A percentile compares a stretch with the other conserved stretches of the same genome.
Conservation (phyloP, 2,329 filamentous ascomycete species). For the Neoscytalidium dimidiatum region DNA sequence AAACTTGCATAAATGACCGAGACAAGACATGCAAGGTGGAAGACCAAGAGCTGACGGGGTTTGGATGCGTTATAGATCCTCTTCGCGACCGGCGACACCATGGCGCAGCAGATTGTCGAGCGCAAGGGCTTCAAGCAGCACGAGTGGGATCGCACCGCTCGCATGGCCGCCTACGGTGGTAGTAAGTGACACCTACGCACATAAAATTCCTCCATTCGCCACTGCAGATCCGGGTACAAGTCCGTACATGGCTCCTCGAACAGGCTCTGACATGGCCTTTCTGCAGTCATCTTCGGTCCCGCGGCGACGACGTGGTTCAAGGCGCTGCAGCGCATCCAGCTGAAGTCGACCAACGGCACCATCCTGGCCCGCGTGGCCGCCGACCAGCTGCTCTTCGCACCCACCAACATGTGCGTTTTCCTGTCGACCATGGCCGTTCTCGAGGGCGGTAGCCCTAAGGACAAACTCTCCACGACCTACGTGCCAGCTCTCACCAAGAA, state of each 20-base stretch:
- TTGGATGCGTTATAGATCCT: slow-evolving; percentile 58
- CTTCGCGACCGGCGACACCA: slow-evolving; percentile 87
- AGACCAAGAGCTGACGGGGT: background rate
- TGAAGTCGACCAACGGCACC: slow-evolving; percentile 67
- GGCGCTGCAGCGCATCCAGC: slow-evolving; percentile 68
- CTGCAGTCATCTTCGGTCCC: slow-evolving; percentile 76
- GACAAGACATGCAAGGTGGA: background rate
- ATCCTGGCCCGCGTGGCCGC: slow-evolving; percentile 72
- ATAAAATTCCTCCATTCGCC: slow-evolving; percentile 31
- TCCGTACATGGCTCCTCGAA: too few relatives aligned
- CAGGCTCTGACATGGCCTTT: slow-evolving; percentile 22
- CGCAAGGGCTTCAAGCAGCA: slow-evolving; percentile 76
- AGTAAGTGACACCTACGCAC: slow-evolving; percentile 46
- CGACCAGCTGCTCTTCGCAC: slow-evolving; percentile 83
- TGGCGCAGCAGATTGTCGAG: slow-evolving; percentile 90
- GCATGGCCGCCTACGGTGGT: slow-evolving; percentile 81
- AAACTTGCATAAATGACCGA: slow-evolving; percentile 9
- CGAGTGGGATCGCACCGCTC: slow-evolving; percentile 66
- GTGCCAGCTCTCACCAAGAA: slow-evolving; percentile 74
- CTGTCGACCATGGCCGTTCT: slow-evolving; percentile 80
- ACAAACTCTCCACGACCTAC: slow-evolving; percentile 75
- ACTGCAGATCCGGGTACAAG: background rate
- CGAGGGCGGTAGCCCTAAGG: slow-evolving; percentile 64
- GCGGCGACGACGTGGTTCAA: slow-evolving; percentile 85
- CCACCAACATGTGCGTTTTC: slow-evolving; percentile 80